These are phyloP conservation scores for Escallonia herrerae DNA, from an alignment of 129 eudicot genomes.

Conservation along the genomic window DNA sequence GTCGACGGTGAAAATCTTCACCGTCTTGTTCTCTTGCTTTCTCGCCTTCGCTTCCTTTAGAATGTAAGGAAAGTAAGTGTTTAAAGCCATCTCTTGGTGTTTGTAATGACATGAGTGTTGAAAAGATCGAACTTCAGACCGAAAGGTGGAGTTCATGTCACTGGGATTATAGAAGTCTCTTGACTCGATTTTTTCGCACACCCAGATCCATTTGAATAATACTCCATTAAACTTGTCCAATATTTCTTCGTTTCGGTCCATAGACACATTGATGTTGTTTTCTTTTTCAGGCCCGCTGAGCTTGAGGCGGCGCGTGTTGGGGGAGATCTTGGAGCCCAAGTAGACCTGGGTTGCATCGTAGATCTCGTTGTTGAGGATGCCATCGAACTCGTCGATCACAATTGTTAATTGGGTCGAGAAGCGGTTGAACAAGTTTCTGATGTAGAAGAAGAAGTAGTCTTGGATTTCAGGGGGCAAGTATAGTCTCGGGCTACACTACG, in stretches of 20 bases:
- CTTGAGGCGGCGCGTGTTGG: conserved; percentile 40
- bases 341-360: conserved; percentile 50
- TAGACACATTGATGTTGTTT: conserved; percentile 27
- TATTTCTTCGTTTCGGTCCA: conserved; percentile 48
- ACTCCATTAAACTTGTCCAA: conserved; percentile 26
- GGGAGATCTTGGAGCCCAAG: conserved; percentile 27
- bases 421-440: conserved; percentile 32
- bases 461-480: conserved; percentile 49
- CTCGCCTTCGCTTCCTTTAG: conserved; percentile 20
- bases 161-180: not conserved
- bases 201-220: conserved; percentile 42
- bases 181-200: conserved; percentile 9
- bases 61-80: conserved; percentile 37
- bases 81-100: conserved; percentile 30
- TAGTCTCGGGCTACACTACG: conserved; percentile 4
- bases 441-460: conserved; percentile 27
- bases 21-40: conserved; percentile 37
- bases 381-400: conserved; percentile 56
- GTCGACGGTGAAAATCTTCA: conserved; percentile 44
- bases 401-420: conserved; percentile 50
- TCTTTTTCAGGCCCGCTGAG: conserved; percentile 37
- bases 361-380: conserved; percentile 36
- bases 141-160: conserved; percentile 10
- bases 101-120: conserved; percentile 44
- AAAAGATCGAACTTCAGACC: conserved; percentile 35